Base-by-base conservation (phyloP, 2,329 filamentous ascomycete genomes). In the Talaromyces verruculosus region DNA sequence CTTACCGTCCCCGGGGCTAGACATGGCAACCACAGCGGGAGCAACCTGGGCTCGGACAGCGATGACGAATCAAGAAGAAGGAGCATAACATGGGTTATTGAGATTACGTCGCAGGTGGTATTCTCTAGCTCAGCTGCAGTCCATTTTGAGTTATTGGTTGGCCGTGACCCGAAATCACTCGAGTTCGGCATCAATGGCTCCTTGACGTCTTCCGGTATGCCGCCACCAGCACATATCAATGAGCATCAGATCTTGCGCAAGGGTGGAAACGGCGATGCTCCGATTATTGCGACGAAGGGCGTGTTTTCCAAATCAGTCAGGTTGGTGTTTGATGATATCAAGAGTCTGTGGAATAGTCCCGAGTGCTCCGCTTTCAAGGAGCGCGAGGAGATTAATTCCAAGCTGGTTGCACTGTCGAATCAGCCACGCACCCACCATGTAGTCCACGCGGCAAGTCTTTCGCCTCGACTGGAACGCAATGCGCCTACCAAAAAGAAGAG, bases 301-400 rank as follows among this genome's bases (percentile, higher is more conserved):
- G 87, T 98, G 1, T 97, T 91, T 75, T 96, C 93, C 5, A 89
- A 88, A 67, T 92, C 94, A 13, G 82, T 98, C 51, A 86, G 83
- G 61, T 77, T 98, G 68, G 88, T 87, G 51, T 89, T 96, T 1
- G 93, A 98, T 74, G 93, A 98, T 78, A 98, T 94, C 0, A 88
- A 89, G 19, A 89, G 89, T 64, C 78, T 99, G 30, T 99, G 95
- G 95, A 96, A 96, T 74, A 95, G 89, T n/a, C 94, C 95, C 0
- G 84, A 87, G 30, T 83, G 98, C 66, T 93, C 93, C 1, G 85
- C 86, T 37, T 89, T 85, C 84, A 70, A 76, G 30, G 68, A 78
- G 19, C 65, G 70, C 35, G 70, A 67, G 67, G 67, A 58, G 81
- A 85, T 67, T 80, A 84, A 64, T 73, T 75, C 51, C 75, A 77